Evolutionary conservation across 2,329 filamentous ascomycete genomes (phyloP), one percentile per base, ranked within the genome.

Genomic region (Bipolaris gigantea): DNA sequence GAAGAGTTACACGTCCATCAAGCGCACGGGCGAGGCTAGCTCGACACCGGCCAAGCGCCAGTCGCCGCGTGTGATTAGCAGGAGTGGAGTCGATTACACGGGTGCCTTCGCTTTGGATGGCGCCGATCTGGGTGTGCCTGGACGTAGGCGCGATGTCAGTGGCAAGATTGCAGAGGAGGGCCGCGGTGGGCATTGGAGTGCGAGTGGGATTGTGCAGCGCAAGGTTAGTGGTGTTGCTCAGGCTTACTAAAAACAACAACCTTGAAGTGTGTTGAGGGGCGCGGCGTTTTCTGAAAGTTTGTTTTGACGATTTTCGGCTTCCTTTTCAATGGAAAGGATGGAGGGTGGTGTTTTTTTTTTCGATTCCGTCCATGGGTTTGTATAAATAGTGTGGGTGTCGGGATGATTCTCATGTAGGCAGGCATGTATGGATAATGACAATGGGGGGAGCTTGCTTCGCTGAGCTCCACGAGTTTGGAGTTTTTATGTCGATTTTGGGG

Each of bases 141-240:
- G 63, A 5, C 55, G 67, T 41, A 57, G 70, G 55, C 48, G 66
- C 47, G 85, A 88, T 56, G 87, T 90, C 2, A 91, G 88, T 67
- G 89, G 89, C 1, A 90, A 89, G 77, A 74, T 86, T 50, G 88
- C 82, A 0, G 89, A 92, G 70, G 89, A 92, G 69, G 89, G 89
- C 2, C 76, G 82, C 42, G 84, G 71, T 4, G 72, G 67, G 5
- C 55, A 70, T 21, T 73, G 71, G 62, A 70, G 71, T 19, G 60
- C 60, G 36, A 70, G 72, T 32, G 59, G 63, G 36, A 64, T 75
- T 50, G 68, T 63, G 23, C 66, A 72, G 50, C 68, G 79, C 60
- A 79, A 77, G 55, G 70, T 76, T 11, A 78, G 73, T 63, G 76
- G 67, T 54, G 66, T 71, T 39, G 66, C 64, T 9, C 67, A 49